phyloP scores from a whole-genome alignment of 805 yeast genomes.

The Monosporozyma aerobia region DNA sequence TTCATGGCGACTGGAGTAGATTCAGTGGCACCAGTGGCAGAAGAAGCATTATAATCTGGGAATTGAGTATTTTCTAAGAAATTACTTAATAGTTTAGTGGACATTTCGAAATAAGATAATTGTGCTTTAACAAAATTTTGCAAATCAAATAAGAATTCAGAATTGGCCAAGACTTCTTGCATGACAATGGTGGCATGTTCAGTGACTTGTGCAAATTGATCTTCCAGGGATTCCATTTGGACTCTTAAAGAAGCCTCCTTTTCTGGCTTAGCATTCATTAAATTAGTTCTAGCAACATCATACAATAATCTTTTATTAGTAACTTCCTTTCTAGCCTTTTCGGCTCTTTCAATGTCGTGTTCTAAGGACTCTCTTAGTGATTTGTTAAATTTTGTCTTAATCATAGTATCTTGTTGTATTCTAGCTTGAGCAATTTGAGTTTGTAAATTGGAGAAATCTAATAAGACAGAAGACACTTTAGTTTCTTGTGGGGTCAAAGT shows the following conservation, averaged over 20 bases:
- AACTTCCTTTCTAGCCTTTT: constrained; percentile 61
- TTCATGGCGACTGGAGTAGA: not conserved
- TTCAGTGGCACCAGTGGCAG: not conserved
- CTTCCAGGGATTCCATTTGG: constrained; percentile 76
- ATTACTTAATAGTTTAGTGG: constrained; percentile 54
- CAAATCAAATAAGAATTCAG: constrained; percentile 59
- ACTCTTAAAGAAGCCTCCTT: constrained; percentile 68
- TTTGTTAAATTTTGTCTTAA: constrained; percentile 59
- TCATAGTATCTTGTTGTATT: constrained; percentile 69
- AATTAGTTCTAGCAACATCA: constrained; percentile 62
- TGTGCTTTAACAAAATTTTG: constrained; percentile 69
- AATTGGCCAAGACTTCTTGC: constrained; percentile 68
- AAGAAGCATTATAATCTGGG: not conserved
- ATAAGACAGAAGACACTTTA: constrained; percentile 45
- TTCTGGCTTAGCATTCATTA: constrained; percentile 44
- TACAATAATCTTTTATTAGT: constrained; percentile 70
- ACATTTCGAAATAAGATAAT: constrained; percentile 69
- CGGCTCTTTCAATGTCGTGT: constrained; percentile 51
- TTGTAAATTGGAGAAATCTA: constrained; percentile 60
- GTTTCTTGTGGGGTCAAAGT: constrained; percentile 28
- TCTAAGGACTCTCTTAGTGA: constrained; percentile 54
- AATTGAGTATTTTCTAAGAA: constrained; percentile 34
- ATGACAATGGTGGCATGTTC: constrained; percentile 78
- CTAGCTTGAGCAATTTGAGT: constrained; percentile 74
- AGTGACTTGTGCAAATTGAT: constrained; percentile 80